Percentiles rank a stretch among this genome's conserved stretches.
These are phyloP conservation scores for Zhuliangozyma blackwelliae DNA, from an alignment of 1,139 yeast species.

Conservation along the genomic window DNA sequence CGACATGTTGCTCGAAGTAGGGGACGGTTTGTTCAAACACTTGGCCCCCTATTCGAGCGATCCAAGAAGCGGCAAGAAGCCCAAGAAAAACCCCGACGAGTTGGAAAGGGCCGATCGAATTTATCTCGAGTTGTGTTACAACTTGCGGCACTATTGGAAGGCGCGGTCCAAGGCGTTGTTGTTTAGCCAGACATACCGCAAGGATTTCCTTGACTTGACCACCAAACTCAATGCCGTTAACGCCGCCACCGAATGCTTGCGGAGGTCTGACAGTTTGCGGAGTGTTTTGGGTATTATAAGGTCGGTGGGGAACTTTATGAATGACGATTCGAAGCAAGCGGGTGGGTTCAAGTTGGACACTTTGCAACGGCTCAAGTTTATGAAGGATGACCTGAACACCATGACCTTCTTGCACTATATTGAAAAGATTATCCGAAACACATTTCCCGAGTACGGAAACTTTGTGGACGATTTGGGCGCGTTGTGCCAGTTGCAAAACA, in stretches of 20 bases:
- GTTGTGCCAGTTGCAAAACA: conserved; percentile 60
- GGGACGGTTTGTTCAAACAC: conserved; percentile 59
- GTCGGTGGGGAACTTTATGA: conserved; percentile 91
- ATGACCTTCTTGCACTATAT: conserved; percentile 83
- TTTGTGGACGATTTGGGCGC: conserved; percentile 73
- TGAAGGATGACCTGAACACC: conserved; percentile 77
- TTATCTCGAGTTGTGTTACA: conserved; percentile 72
- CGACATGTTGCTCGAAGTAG: conserved; percentile 68
- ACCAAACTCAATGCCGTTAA: conserved; percentile 63
- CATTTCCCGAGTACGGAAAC: conserved; percentile 72
- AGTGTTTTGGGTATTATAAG: conserved; percentile 71
- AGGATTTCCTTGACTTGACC: conserved; percentile 68
- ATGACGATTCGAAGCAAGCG: conserved; percentile 75
- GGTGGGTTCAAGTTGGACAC: conserved; percentile 82
- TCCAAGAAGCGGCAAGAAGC: conserved; percentile 33
- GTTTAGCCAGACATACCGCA: conserved; percentile 61
- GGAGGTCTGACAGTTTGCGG: conserved; percentile 59
- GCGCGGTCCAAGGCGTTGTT: conserved; percentile 77
- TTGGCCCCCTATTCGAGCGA: conserved; percentile 70
- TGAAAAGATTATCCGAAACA: conserved; percentile 70
- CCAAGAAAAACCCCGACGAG: conserved; percentile 56
- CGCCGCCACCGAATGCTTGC: conserved; percentile 59
- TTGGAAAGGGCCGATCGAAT: conserved; percentile 80
- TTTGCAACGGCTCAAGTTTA: conserved; percentile 74
- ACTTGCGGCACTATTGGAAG: conserved; percentile 80